Conservation (phyloP, 176 grass and related monocot species). For the Rhynchospora pubera region DNA sequence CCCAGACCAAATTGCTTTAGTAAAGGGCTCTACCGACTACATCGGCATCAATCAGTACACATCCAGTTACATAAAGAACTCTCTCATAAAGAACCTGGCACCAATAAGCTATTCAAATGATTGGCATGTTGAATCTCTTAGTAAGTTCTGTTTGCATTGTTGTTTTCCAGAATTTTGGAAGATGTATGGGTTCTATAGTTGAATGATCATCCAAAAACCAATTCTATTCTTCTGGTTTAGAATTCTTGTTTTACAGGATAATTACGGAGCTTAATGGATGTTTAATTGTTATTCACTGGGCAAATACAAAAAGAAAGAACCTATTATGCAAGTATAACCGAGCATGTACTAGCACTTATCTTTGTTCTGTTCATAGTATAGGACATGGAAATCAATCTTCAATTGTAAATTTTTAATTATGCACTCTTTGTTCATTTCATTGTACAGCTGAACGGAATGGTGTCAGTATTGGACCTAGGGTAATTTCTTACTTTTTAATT, state of each 20-base stretch:
- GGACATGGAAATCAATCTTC: not conserved
- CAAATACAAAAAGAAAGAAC: not conserved
- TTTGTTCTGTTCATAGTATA: not conserved
- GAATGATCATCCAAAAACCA: not conserved
- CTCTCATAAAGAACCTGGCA: not conserved
- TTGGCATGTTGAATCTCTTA: slow-evolving; percentile 7
- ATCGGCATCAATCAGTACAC: slow-evolving; percentile 41
- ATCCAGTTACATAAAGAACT: slow-evolving; percentile 1
- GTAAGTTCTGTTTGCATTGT: slow-evolving; percentile 7
- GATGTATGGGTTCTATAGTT: not conserved
- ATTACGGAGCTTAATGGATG: not conserved
- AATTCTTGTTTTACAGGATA: not conserved
- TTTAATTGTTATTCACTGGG: not conserved
- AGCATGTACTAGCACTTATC: not conserved
- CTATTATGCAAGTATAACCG: not conserved
- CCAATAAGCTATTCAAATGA: slow-evolving; percentile 15
- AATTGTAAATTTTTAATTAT: not conserved
- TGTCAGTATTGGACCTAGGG: slow-evolving; percentile 16
- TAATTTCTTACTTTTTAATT: slow-evolving; percentile 8
- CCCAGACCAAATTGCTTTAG: slow-evolving; percentile 16
- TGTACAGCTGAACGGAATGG: slow-evolving; percentile 18
- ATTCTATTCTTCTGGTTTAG: not conserved
- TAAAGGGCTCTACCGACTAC: slow-evolving; percentile 32
- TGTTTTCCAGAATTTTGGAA: not conserved
- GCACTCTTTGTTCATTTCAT: slow-evolving; percentile 6